Percentiles rank a stretch among this genome's conserved stretches.
phyloP scores from a whole-genome alignment of 1,139 yeast species.

The Candida tunisiensis region DNA sequence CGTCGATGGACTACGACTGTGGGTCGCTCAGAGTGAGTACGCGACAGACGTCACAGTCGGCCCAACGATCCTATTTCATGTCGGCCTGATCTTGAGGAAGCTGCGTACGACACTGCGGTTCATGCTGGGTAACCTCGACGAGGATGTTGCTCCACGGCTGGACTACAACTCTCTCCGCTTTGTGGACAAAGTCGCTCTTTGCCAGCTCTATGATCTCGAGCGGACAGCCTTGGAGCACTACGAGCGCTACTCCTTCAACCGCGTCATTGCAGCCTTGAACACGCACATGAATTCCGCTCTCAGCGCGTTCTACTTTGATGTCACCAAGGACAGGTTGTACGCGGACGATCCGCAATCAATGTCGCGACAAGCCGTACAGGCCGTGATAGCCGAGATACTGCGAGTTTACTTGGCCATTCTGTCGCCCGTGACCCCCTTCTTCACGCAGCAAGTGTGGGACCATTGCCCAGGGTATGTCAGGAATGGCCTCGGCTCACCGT shows the following conservation, averaged over 20 bases:
- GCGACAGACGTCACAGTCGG: constrained; percentile 68
- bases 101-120: constrained; percentile 68
- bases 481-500: constrained; percentile 30
- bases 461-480: constrained; percentile 25
- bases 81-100: constrained; percentile 67
- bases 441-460: constrained; percentile 83
- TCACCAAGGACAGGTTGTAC: constrained; percentile 72
- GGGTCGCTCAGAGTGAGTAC: constrained; percentile 85
- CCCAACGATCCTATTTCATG: constrained; percentile 53
- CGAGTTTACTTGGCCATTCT: constrained; percentile 45
- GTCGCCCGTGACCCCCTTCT: constrained; percentile 68
- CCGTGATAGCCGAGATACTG: constrained; percentile 48
- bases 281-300: constrained; percentile 59
- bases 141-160: constrained; percentile 8
- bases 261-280: constrained; percentile 44
- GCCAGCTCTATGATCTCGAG: constrained; percentile 35
- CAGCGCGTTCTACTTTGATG: constrained; percentile 75
- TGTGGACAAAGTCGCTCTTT: constrained; percentile 50
- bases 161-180: constrained; percentile 27
- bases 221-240: constrained; percentile 28
- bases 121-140: constrained; percentile 53
- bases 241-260: constrained; percentile 44
- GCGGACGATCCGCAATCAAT: constrained; percentile 36
- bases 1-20: constrained; percentile 75
- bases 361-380: constrained; percentile 52